Percentiles rank a stretch among this genome's conserved stretches.
Evolutionary conservation across 306 rosid species (phyloP).

Genomic region (Glycyrrhiza uralensis): DNA sequence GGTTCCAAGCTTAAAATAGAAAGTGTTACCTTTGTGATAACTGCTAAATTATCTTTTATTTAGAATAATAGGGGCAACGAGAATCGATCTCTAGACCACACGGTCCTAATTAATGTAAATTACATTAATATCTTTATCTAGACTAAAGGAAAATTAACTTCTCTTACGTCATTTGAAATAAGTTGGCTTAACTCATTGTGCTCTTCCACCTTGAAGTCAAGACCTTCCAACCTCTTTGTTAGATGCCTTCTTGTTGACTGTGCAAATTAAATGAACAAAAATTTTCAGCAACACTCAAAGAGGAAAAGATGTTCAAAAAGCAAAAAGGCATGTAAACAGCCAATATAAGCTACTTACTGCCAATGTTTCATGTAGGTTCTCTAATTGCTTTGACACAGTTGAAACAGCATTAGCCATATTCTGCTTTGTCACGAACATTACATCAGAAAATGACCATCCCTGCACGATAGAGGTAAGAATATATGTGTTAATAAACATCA

Average conservation of each 20-base stretch:
- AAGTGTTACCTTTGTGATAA: not conserved
- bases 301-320: slow-evolving; percentile 10
- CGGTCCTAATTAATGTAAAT: not conserved
- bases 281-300: not conserved
- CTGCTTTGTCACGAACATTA: slow-evolving; percentile 79
- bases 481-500: slow-evolving; percentile 12
- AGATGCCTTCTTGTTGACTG: slow-evolving; percentile 72
- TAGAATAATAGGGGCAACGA: not conserved
- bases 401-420: slow-evolving; percentile 72
- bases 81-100: not conserved
- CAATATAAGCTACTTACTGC: slow-evolving; percentile 55
- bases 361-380: slow-evolving; percentile 65
- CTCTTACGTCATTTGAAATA: slow-evolving; percentile 62
- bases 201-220: slow-evolving; percentile 69
- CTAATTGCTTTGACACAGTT: slow-evolving; percentile 67
- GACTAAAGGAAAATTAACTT: not conserved
- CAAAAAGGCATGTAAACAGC: slow-evolving; percentile 5
- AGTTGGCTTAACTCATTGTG: slow-evolving; percentile 53
- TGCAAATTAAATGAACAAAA: slow-evolving; percentile 5
- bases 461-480: slow-evolving; percentile 21
- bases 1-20: not conserved
- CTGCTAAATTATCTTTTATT: not conserved
- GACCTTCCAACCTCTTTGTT: slow-evolving; percentile 58
- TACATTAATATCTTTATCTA: not conserved
- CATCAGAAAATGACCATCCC: slow-evolving; percentile 77